Evolutionary conservation across 345 rosid species (phyloP).

Genomic region (Reutealis trisperma): DNA sequence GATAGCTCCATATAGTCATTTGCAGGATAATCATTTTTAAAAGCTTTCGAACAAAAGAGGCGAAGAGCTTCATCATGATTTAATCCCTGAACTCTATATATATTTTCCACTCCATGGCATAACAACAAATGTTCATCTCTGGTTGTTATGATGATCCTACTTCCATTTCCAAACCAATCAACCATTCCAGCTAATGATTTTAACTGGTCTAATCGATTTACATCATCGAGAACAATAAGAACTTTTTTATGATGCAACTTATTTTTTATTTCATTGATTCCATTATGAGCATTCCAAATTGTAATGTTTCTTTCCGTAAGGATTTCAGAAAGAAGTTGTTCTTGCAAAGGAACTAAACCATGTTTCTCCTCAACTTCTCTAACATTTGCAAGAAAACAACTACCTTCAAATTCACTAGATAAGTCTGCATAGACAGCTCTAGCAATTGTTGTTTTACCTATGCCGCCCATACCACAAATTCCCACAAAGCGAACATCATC

Average conservation of each 20-base stretch:
- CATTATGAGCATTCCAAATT: constrained; percentile 2
- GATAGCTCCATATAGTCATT: constrained; percentile 3
- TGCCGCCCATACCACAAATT: constrained; percentile 19
- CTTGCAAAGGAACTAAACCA: background rate
- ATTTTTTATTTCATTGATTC: constrained; percentile 1
- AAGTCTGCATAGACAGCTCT: background rate
- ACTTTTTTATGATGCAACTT: constrained; percentile 1
- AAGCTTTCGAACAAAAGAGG: constrained; percentile 8
- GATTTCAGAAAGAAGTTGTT: constrained; percentile 15
- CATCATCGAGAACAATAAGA: constrained; percentile 16
- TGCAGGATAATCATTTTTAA: background rate
- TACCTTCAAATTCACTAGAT: constrained; percentile 11
- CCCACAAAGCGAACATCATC: constrained; percentile 12
- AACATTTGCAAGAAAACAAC: constrained; percentile 17
- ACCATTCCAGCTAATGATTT: constrained; percentile 7
- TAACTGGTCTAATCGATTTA: background rate
- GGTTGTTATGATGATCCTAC: constrained; percentile 14
- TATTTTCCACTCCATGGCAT: constrained; percentile 8
- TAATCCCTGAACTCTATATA: background rate
- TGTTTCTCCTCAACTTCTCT: constrained; percentile 1
- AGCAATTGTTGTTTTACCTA: constrained; percentile 19
- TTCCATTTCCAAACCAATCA: constrained; percentile 18
- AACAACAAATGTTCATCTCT: constrained; percentile 6
- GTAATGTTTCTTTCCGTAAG: background rate
- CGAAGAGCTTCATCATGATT: constrained; percentile 1